Evolutionary conservation across 768 basidiomycete genomes (phyloP).

Genomic region (Agaricus sinodeliciosus): DNA sequence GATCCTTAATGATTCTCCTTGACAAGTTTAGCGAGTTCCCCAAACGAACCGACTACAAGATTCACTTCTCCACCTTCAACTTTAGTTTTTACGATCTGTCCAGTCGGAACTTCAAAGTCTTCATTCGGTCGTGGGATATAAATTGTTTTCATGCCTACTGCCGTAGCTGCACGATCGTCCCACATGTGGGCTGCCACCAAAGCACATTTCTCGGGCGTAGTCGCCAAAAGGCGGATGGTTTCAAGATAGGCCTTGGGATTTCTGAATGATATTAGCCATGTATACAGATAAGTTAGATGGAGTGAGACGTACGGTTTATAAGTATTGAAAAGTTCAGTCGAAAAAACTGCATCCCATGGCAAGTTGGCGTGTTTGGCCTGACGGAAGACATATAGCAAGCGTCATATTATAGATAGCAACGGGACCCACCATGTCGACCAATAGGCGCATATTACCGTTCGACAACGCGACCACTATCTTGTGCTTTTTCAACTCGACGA

Average conservation of each 20-base stretch:
- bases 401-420: background rate
- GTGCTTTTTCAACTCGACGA: slow-evolving; percentile 44
- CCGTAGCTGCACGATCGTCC: slow-evolving; percentile 49
- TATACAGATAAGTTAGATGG: background rate
- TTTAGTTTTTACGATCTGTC: slow-evolving; percentile 31
- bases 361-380: slow-evolving; percentile 57
- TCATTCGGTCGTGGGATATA: slow-evolving; percentile 50
- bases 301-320: slow-evolving; percentile 54
- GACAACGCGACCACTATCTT: slow-evolving; percentile 48
- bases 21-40: slow-evolving; percentile 8
- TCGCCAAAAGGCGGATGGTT: slow-evolving; percentile 40
- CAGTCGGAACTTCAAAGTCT: slow-evolving; percentile 20
- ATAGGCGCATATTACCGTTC: slow-evolving; percentile 56
- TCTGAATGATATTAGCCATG: slow-evolving; percentile 21
- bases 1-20: background rate
- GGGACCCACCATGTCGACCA: slow-evolving; percentile 52
- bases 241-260: slow-evolving; percentile 46
- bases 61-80: slow-evolving; percentile 55
- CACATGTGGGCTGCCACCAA: slow-evolving; percentile 62
- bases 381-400: background rate
- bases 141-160: slow-evolving; percentile 48
- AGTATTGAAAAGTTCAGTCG: slow-evolving; percentile 49
- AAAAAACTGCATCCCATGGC: slow-evolving; percentile 61
- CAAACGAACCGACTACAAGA: slow-evolving; percentile 43
- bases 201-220: slow-evolving; percentile 43